Conservation (phyloP, 495 filamentous ascomycete genomes). For the Pseudomonodictys pantanalensis region DNA sequence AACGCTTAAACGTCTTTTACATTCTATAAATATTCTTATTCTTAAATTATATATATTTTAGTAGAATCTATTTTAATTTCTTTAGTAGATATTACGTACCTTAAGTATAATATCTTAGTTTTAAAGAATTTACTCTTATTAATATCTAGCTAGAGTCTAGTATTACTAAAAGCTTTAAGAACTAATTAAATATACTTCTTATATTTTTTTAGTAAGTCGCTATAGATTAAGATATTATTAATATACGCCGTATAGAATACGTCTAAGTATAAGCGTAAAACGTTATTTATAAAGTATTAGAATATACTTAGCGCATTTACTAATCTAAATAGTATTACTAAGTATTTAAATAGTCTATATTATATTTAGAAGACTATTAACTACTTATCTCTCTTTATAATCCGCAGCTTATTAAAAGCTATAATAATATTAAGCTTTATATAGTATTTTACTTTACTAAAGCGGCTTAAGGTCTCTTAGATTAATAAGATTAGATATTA, state of each 20-base stretch:
- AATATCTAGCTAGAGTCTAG: background rate
- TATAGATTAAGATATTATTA: background rate
- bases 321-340: background rate
- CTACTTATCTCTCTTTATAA: constrained; percentile 12
- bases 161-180: background rate
- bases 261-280: constrained; percentile 11
- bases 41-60: background rate
- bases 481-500: constrained; percentile 11
- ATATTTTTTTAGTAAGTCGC: background rate
- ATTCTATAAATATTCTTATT: background rate
- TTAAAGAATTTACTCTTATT: background rate
- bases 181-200: background rate
- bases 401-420: constrained; percentile 10
- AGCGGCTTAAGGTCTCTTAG: background rate
- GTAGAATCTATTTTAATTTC: background rate
- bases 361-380: constrained; percentile 4
- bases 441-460: constrained; percentile 7
- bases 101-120: background rate
- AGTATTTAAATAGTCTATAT: background rate
- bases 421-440: constrained; percentile 21
- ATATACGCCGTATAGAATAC: background rate
- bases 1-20: background rate
- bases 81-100: background rate
- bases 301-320: background rate
- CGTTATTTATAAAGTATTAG: constrained; percentile 33